Evolutionary conservation across 164 flowering plant species (phyloP), one percentile per base, ranked within the genome.

Genomic region (Annona squamosa): DNA sequence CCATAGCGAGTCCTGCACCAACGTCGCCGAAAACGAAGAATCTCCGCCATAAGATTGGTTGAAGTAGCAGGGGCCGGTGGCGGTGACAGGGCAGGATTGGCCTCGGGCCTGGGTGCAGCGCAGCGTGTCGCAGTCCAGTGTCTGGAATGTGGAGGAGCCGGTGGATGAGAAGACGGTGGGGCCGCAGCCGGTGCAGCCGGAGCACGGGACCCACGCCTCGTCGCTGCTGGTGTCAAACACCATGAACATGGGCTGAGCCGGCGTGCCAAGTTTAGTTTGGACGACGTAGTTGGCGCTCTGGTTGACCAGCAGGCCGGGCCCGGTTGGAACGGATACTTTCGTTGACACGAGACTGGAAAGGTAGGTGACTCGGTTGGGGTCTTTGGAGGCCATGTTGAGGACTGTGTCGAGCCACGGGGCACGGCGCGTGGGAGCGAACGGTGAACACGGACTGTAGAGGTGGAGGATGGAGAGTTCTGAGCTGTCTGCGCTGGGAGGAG

Each of bases 201-300:
- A 46, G 77, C 92, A 91, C 0, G 99, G 98, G 12, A 85, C 83
- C 94, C 94, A 93, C 0, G 93, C 88, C 3, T 70, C 77, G 75
- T 95, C 98, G 42, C 71, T 84, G 83, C 97, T 88, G 7, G 94
- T 95, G 84, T 93, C 99, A 3, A 93, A 63, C 57, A 90, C 98
- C 97, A 93, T 91, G 85, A 82, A 87, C 92, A 93, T 83, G 80
- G 84, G 81, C 71, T 93, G 97, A 7, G 89, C 89, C 63, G 99
- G 99, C 3, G 91, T 86, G 5, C 99, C 99, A 26, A 95, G 62
- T 68, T 85, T 87, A 79, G 75, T 88, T 47, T 91, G 87, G 73
- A 89, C 88, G 10, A 91, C 86, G 68, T 90, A 95, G 82, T 87
- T 93, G 43, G 88, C 96, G 0, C 80, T 72, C 82, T 86, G 85